These are phyloP conservation scores for Phaffia rhodozyma DNA, from an alignment of 1,284 basidiomycete genomes.

Conservation along the genomic window DNA sequence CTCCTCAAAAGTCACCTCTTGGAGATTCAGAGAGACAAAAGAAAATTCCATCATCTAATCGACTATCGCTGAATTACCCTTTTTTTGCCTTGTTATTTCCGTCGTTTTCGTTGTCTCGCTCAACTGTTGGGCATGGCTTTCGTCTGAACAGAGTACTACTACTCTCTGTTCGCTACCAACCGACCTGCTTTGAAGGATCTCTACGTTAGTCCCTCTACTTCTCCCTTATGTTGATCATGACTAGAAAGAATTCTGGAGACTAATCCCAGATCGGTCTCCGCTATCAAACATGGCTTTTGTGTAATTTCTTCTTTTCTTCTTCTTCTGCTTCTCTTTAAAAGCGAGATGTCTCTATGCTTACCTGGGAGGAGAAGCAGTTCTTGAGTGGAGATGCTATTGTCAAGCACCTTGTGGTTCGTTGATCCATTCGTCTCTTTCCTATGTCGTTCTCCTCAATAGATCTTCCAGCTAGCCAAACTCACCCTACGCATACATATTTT, in stretches of 20 bases:
- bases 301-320: not conserved
- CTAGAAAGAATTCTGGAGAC: not conserved
- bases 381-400: constrained; percentile 51
- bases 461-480: not conserved
- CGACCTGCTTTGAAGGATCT: constrained; percentile 30
- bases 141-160: constrained; percentile 33
- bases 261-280: not conserved
- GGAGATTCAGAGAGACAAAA: not conserved
- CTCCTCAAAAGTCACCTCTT: not conserved
- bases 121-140: not conserved
- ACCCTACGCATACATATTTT: not conserved
- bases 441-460: not conserved
- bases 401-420: constrained; percentile 65
- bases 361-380: constrained; percentile 62
- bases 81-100: not conserved
- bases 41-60: not conserved
- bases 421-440: not conserved
- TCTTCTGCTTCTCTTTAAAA: constrained; percentile 30
- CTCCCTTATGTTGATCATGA: not conserved
- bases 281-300: not conserved
- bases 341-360: constrained; percentile 77
- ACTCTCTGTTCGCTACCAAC: constrained; percentile 33
- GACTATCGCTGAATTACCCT: not conserved
- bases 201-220: constrained; percentile 28
- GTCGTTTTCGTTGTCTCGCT: not conserved